phyloP scores from a whole-genome alignment of 1,139 yeast species.

The Komagataea norvegica region DNA sequence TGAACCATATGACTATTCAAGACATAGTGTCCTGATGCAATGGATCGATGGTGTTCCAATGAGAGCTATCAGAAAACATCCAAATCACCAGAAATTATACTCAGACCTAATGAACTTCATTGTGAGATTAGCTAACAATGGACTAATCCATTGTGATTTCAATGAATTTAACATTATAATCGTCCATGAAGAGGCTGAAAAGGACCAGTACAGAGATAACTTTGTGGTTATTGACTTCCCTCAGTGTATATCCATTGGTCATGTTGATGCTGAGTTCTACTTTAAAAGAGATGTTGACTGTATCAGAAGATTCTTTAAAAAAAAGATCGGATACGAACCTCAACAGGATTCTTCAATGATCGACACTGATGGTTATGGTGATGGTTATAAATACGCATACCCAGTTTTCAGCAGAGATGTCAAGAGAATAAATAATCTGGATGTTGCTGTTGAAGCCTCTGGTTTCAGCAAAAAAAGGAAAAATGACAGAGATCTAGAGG shows the following conservation, averaged over 20 bases:
- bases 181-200: constrained; percentile 49
- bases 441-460: constrained; percentile 82
- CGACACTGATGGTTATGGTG: constrained; percentile 76
- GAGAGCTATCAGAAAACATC: constrained; percentile 72
- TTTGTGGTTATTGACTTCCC: constrained; percentile 96
- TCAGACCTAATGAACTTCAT: constrained; percentile 83
- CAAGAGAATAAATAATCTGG: constrained; percentile 61
- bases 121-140: constrained; percentile 77
- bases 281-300: constrained; percentile 93
- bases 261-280: constrained; percentile 78
- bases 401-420: constrained; percentile 81
- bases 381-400: constrained; percentile 70
- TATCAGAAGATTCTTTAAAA: constrained; percentile 73
- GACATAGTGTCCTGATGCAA: constrained; percentile 93
- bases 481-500: constrained; percentile 63
- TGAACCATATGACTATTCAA: constrained; percentile 77
- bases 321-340: constrained; percentile 72
- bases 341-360: constrained; percentile 58
- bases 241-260: constrained; percentile 92
- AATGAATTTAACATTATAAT: constrained; percentile 95
- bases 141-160: constrained; percentile 94
- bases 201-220: constrained; percentile 48
- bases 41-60: constrained; percentile 84
- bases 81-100: constrained; percentile 65
- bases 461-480: constrained; percentile 78